Percentiles rank a stretch among this genome's conserved stretches.
Evolutionary conservation across 2,329 filamentous ascomycete genomes (phyloP).

Genomic region (Phaeosphaeria sp.): DNA sequence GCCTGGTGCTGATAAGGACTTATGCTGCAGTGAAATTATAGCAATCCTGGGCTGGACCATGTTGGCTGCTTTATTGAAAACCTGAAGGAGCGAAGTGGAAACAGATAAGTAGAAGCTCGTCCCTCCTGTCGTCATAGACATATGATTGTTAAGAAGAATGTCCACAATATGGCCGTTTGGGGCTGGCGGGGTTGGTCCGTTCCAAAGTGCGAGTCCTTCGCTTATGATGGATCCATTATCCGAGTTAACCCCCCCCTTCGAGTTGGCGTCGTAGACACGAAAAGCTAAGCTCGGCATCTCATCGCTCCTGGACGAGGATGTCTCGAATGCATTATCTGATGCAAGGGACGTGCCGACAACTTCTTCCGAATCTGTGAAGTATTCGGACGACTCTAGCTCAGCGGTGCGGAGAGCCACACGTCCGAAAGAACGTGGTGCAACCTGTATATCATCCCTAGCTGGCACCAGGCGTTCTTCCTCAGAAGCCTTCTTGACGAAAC

Average conservation of each 20-base stretch:
- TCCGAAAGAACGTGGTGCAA: neutral
- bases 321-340: neutral
- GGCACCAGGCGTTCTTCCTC: neutral
- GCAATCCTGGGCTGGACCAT: neutral
- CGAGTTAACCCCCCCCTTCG: neutral
- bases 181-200: neutral
- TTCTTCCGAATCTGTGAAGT: constrained; percentile 1
- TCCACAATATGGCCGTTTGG: neutral
- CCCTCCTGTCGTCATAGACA: neutral
- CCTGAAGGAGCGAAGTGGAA: neutral
- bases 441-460: neutral
- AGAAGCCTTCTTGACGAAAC: neutral
- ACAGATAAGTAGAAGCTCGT: neutral
- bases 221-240: too few relatives aligned
- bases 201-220: neutral
- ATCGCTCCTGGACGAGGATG: neutral
- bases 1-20: neutral
- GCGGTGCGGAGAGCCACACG: neutral
- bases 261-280: neutral
- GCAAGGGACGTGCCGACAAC: neutral
- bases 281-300: constrained; percentile 1
- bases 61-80: neutral
- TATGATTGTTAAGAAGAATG: neutral
- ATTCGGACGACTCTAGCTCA: neutral
- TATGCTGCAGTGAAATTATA: neutral